Base-by-base conservation (phyloP, 192 early-diverging fungal species). In the Gigaspora rosea region DNA sequence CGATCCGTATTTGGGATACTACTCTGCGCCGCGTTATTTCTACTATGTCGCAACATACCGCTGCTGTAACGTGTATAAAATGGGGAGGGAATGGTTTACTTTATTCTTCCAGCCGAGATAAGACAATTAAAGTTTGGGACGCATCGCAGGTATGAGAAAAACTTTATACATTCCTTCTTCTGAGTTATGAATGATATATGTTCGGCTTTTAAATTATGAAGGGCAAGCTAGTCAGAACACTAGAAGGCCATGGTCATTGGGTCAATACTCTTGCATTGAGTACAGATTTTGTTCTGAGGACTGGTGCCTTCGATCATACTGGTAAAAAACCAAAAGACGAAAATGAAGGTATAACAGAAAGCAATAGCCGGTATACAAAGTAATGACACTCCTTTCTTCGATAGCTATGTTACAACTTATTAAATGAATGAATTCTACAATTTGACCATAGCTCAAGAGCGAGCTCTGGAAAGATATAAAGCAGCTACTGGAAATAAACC, bases 81-180 rank as follows among this genome's bases (percentile, higher is more conserved):
- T 99, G 97, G 96, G 97, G 95, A 67, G 97, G 96, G 36, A 94
- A 97, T 56, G 96, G 96, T 0, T 85, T 95, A 59, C 88, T 99
- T 59, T 99, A 99, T 85, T 92, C 95, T 15, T 93, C 89, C 10
- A 96, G 95, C 16, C 89, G 94, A 64, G 97, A 99, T 80, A 98
- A 97, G 80, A 92, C 93, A 1, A 97, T 99, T 80, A 95, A 96
- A 80, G 93, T 98, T 33, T 99, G 97, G 96, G 89, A 95, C 78
- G 79, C 90, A 18, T 78, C 70, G 22, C 89, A 70, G 51, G 62
- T 77, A 66, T 33, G 3, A 62, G 8, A 36, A 54, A 67, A 59
- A 7, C 22, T 4, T 79, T 62, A 50, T 78, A 52, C 13, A 20
- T 41, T 46, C 27, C 32, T 63, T 35, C 36, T 52, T 67, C 27